Evolutionary conservation across 768 basidiomycete genomes (phyloP), one percentile per base, ranked within the genome.

Genomic region (Mycena vulgaris): DNA sequence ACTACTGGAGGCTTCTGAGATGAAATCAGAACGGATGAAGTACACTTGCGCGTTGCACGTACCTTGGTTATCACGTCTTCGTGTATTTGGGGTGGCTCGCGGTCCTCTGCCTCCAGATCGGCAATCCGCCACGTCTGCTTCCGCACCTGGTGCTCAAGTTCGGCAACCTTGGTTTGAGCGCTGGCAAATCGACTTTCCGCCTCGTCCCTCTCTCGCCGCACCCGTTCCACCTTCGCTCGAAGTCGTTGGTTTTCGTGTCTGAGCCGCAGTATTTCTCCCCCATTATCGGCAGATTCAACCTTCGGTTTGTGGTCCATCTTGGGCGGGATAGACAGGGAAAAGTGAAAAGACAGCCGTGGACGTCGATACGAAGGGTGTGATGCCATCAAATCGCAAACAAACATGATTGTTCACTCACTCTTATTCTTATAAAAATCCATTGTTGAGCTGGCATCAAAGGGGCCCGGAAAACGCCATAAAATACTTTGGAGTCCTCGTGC

Each of bases 161-260:
- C 40, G 5, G 63, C 33, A 6, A 64, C n/a, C 13, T 55, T 60
- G 23, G 27, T 30, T 21, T 59, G 62, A 1, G 62, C 49, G 2
- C 1, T 25, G 5, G 48, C n/a, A 21, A 40, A 59, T 52, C 39
- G 28, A 1, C 21, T n/a, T 31, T 63, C 57, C 2, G 69, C 61
- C n/a, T 56, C 53, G 39, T 69, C 61, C 7, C 68, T 21, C 17
- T 65, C 57, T 37, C 31, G 27, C 21, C 57, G 62, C 1, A 66
- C 23, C n/a, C 63, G 53, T 4, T 66, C 63, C 27, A 28, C 30
- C 21, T 53, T 58, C n/a, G n/a, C 69, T 14, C 42, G 55, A 7
- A 69, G 51, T 13, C 35, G 19, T 56, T 60, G 37, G 30, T 42
- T 70, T 13, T 64, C 63, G 17, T 16, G 27, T 2, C 40, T 40